These are phyloP conservation scores for Hyaloperonospora brassicae DNA, from an alignment of 352 stramenopile species.

Conservation along the genomic window DNA sequence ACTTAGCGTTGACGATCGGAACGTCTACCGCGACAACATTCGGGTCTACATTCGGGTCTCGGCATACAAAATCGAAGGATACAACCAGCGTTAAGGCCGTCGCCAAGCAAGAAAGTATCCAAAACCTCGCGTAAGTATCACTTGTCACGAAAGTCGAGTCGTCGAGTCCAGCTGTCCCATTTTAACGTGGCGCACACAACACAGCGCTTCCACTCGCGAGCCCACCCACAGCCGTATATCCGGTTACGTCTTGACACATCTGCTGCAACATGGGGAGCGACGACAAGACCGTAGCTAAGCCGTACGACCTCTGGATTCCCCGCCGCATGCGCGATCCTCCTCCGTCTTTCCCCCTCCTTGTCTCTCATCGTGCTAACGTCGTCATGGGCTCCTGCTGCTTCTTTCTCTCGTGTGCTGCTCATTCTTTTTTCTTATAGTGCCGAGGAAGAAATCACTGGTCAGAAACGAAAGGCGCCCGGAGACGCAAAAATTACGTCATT, in stretches of 20 bases:
- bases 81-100: no score
- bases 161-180: no score
- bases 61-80: no score
- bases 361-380: not conserved
- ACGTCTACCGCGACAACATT: no score
- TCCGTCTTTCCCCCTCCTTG: not conserved
- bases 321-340: not conserved
- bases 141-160: no score
- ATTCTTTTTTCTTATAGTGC: slow-evolving; percentile 12
- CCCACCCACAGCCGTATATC: slow-evolving; percentile 3
- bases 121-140: no score
- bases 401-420: no score
- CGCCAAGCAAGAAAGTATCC: no score
- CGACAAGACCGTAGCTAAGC: slow-evolving; percentile 31
- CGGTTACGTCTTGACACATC: not conserved
- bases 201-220: not conserved
- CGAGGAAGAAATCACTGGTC: slow-evolving; percentile 28
- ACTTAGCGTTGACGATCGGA: no score
- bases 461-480: slow-evolving; percentile 41
- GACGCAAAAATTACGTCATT: slow-evolving; percentile 26
- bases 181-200: no score
- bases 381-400: slow-evolving; percentile 6
- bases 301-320: slow-evolving; percentile 19
- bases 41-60: no score
- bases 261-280: slow-evolving; percentile 27